phyloP scores from a whole-genome alignment of 176 grass and related monocot species.

The Oryza nivara region DNA sequence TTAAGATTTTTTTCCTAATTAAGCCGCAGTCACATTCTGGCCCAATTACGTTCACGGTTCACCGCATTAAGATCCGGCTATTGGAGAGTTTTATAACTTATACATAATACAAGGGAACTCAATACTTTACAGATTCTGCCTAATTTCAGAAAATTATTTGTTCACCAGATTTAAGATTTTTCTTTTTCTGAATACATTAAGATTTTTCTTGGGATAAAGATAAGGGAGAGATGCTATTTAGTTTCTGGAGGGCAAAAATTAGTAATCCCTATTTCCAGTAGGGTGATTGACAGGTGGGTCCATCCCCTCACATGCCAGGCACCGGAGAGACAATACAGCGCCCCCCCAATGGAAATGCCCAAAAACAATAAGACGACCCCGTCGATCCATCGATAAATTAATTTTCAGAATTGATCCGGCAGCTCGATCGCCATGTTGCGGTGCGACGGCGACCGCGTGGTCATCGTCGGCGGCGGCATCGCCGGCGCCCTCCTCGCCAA shows the following conservation, averaged over 20 bases:
- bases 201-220: too few relatives aligned
- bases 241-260: conserved; percentile 17
- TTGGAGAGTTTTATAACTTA: too few relatives aligned
- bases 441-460: conserved; percentile 57
- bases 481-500: conserved; percentile 75
- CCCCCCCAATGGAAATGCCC: background rate
- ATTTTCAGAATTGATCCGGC: background rate
- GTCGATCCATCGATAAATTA: background rate
- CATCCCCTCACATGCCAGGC: background rate
- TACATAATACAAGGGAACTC: too few relatives aligned
- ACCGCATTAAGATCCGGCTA: too few relatives aligned
- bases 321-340: too few relatives aligned
- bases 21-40: too few relatives aligned
- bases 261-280: conserved; percentile 34
- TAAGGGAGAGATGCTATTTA: background rate
- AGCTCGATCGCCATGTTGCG: conserved; percentile 33
- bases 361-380: background rate
- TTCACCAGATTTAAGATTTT: too few relatives aligned
- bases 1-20: too few relatives aligned
- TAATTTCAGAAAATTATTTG: too few relatives aligned
- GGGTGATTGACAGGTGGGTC: conserved; percentile 24
- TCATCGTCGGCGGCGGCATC: conserved; percentile 74
- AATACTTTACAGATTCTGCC: too few relatives aligned
- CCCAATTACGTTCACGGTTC: too few relatives aligned
- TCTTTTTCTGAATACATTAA: too few relatives aligned